Base-by-base conservation (phyloP, 2,329 filamentous ascomycete genomes). In the Sordariomycetes sp. region DNA sequence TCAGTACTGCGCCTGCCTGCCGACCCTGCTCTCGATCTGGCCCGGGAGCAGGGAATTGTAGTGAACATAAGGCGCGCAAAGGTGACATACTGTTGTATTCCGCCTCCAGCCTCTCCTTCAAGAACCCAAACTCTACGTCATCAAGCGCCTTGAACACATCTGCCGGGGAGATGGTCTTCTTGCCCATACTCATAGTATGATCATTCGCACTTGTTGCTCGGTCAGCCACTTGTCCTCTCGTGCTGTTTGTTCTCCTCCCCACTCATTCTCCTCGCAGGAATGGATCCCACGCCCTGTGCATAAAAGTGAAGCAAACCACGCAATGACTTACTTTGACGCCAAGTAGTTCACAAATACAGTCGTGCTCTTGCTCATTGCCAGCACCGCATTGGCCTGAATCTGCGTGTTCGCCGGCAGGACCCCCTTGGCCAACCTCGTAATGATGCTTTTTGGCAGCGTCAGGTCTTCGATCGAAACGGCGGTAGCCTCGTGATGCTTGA, bases 271-370 rank as follows among this genome's bases (percentile, higher is more conserved):
- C 11, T 25, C 23, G 4, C 23, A 4, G 6, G 14, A 10, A 25
- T 25, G 23, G n/a, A 12, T 27, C 6, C n/a, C n/a, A n/a, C n/a
- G n/a, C n/a, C n/a, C n/a, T n/a, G n/a, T n/a, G n/a, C n/a, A n/a
- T n/a, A n/a, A n/a, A n/a, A n/a, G 6, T 6, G n/a, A 27, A n/a
- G 25, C 7, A n/a, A 9, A 28, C 25, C 17, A 14, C 12, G n/a
- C n/a, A 5, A n/a, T 27, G n/a, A 68, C 80, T 35, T 70, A 90
- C 84, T 79, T 73, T 40, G 75, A 72, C 29, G 82, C 79, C 21
- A 92, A 64, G 54, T 88, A 85, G 59, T 76, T 90, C 46, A 92
- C 81, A 50, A 92, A 92, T 1, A 92, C 79, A 2, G 82, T 88
- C 7, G 85, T 81, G 56, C 82, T 83, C 60, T 88, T 88, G 44